Conservation (phyloP, 2,329 filamentous ascomycete species). For the Fusarium anthophilum region DNA sequence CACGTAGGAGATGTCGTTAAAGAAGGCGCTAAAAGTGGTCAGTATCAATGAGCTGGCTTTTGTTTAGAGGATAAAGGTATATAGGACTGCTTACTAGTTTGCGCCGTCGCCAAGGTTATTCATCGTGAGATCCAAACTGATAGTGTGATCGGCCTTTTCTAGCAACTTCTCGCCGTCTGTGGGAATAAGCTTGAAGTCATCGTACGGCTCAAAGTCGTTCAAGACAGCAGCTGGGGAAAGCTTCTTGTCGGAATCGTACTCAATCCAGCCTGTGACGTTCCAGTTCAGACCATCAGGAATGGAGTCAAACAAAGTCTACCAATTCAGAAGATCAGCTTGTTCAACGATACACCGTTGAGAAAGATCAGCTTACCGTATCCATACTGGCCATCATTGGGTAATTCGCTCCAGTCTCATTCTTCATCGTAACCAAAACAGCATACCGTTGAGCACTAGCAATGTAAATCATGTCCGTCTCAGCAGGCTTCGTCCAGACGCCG, state of each 20-base stretch:
- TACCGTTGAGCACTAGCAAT: not conserved
- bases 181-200: not conserved
- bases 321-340: not conserved
- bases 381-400: not conserved
- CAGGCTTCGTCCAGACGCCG: not conserved
- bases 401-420: not conserved
- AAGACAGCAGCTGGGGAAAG: not conserved
- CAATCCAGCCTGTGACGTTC: not conserved
- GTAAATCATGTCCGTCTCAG: not conserved
- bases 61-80: fast-evolving
- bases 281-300: not conserved
- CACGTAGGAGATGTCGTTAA: not conserved
- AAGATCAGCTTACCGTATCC: not conserved
- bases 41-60: not conserved
- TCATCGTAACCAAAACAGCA: not conserved
- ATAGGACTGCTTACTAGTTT: not conserved
- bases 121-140: not conserved
- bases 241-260: not conserved
- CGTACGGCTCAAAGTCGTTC: not conserved
- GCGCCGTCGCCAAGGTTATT: not conserved
- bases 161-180: not conserved
- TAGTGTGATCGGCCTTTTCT: not conserved
- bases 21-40: not conserved
- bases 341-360: too few relatives aligned
- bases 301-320: not conserved